These are phyloP conservation scores for Stentor roeselii DNA, from an alignment of 73 alveolate species.

Conservation along the genomic window DNA sequence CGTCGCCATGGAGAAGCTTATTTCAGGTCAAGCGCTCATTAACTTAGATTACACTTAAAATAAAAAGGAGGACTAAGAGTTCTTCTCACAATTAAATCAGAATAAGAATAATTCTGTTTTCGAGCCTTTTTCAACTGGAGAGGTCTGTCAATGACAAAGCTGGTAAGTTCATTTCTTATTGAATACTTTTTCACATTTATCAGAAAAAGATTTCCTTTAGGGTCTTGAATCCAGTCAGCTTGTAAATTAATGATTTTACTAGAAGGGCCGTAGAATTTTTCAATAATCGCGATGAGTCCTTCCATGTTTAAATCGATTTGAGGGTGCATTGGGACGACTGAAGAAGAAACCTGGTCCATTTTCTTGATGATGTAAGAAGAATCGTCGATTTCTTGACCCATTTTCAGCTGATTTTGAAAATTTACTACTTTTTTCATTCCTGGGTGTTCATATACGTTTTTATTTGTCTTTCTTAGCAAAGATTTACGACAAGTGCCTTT, in stretches of 20 bases:
- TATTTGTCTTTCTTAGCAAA: neutral
- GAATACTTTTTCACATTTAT: neutral
- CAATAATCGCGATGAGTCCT: neutral
- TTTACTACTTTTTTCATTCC: neutral
- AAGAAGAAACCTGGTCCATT: neutral
- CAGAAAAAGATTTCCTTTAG: neutral
- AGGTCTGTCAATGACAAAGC: neutral
- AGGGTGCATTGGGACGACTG: neutral
- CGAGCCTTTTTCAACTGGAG: neutral
- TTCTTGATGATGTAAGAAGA: neutral
- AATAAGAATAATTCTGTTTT: neutral
- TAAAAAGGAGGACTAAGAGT: neutral
- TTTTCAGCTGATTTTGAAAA: too few relatives aligned
- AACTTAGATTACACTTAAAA: too few relatives aligned
- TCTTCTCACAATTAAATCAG: neutral
- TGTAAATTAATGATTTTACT: too few relatives aligned
- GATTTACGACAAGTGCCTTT: neutral
- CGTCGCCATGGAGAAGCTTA: too few relatives aligned
- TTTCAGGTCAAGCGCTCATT: too few relatives aligned
- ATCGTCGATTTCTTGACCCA: neutral
- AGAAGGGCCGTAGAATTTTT: neutral
- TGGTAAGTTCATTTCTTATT: neutral
- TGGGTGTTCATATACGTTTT: constrained; percentile 4
- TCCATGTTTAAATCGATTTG: neutral
- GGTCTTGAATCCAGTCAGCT: constrained; percentile 9